Evolutionary conservation across 2,329 filamentous ascomycete species (phyloP).

Genomic region (Paradendryphiella salina): DNA sequence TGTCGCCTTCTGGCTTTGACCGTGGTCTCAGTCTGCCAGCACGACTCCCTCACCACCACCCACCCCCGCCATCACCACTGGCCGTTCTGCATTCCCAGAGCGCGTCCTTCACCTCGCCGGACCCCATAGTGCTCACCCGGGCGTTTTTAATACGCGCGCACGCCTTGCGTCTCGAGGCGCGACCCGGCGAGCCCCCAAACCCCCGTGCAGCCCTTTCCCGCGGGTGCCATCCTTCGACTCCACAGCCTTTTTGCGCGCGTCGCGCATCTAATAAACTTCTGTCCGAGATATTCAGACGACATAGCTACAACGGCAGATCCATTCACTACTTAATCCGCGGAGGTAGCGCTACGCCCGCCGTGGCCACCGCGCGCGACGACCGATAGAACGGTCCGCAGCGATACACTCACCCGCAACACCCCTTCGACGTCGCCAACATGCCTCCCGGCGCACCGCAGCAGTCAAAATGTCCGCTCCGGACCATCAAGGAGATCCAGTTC

Average conservation of each 20-base stretch:
- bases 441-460: constrained; percentile 87
- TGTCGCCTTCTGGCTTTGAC: constrained; percentile 21
- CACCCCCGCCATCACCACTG: constrained; percentile 35
- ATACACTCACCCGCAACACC: constrained; percentile 9
- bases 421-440: constrained; percentile 55
- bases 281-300: constrained; percentile 16
- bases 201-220: constrained; percentile 38
- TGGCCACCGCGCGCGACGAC: constrained; percentile 36
- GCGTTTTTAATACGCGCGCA: constrained; percentile 34
- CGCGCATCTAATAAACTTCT: constrained; percentile 33
- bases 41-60: constrained; percentile 33
- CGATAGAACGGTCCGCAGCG: constrained; percentile 20
- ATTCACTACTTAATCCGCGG: constrained; percentile 19
- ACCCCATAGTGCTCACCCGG: constrained; percentile 30
- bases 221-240: constrained; percentile 31
- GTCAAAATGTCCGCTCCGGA: constrained; percentile 75
- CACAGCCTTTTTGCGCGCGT: constrained; percentile 39
- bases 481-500: constrained; percentile 98
- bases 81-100: constrained; percentile 41
- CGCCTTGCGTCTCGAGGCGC: constrained; percentile 26
- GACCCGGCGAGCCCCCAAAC: constrained; percentile 33
- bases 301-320: constrained; percentile 27
- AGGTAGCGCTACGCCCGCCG: constrained; percentile 36
- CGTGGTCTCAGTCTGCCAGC: constrained; percentile 20
- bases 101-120: constrained; percentile 37